phyloP scores from a whole-genome alignment of 495 filamentous ascomycete species.

The Penicillium verhagenii region DNA sequence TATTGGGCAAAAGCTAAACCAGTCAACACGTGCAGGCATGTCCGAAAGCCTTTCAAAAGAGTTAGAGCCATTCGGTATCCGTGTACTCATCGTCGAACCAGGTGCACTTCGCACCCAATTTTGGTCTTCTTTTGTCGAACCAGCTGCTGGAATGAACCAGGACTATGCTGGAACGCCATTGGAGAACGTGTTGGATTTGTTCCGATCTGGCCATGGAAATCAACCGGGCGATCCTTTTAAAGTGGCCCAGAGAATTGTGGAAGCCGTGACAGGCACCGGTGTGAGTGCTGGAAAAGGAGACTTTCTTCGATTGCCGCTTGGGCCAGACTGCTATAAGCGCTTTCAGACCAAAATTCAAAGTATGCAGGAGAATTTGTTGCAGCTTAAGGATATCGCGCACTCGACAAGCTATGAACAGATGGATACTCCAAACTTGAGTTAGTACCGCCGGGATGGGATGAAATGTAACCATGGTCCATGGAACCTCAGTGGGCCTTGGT shows the following conservation, averaged over 20 bases:
- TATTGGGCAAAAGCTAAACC: not conserved
- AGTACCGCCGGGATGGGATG: too few species aligned
- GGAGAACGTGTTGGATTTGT: constrained; percentile 10
- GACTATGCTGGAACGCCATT: constrained; percentile 19
- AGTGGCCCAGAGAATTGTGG: constrained; percentile 15
- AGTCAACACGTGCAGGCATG: constrained; percentile 21
- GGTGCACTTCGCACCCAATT: constrained; percentile 36
- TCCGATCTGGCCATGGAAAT: constrained; percentile 7
- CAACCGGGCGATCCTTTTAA: constrained; percentile 17
- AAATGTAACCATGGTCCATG: too few species aligned
- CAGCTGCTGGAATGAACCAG: constrained; percentile 15
- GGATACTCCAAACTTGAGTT: not conserved
- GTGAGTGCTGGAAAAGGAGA: constrained; percentile 15
- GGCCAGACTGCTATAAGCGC: constrained; percentile 16
- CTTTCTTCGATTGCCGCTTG: constrained; percentile 18
- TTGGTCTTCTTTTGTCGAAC: constrained; percentile 10
- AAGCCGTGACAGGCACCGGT: constrained; percentile 14
- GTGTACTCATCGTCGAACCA: constrained; percentile 38
- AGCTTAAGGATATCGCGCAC: constrained; percentile 16
- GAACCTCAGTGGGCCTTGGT: too few species aligned
- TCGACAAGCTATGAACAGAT: constrained; percentile 13
- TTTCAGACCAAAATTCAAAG: constrained; percentile 13
- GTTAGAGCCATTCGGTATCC: constrained; percentile 27
- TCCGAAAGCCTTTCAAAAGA: constrained; percentile 30
- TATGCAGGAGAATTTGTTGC: constrained; percentile 10